phyloP scores from a whole-genome alignment of 2,329 filamentous ascomycete species.

The Neofusicoccum laricinum region DNA sequence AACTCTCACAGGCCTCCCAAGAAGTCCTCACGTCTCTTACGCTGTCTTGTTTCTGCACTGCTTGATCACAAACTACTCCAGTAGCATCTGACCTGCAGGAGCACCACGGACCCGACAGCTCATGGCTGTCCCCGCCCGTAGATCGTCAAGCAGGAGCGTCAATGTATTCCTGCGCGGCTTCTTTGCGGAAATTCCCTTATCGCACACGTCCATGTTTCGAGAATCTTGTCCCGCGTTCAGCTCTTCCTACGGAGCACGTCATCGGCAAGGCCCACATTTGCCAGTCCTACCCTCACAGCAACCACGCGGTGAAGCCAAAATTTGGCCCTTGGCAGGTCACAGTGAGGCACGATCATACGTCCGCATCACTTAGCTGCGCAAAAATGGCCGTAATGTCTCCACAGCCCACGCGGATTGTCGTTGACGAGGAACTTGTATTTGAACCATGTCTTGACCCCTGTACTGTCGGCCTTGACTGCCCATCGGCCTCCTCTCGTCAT shows the following conservation, averaged over 20 bases:
- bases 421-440: not conserved
- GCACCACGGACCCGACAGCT: too few relatives aligned
- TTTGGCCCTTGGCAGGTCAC: not conserved
- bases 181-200: not conserved
- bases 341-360: not conserved
- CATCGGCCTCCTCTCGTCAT: not conserved
- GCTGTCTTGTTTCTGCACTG: not conserved
- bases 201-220: not conserved
- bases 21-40: not conserved
- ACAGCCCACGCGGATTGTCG: not conserved
- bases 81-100: too few relatives aligned
- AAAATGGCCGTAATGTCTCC: not conserved
- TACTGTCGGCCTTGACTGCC: not conserved
- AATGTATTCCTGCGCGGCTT: not conserved
- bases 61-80: too few relatives aligned
- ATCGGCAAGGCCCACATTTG: conserved; percentile 5
- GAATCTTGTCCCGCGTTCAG: not conserved
- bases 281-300: not conserved
- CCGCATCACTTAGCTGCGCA: not conserved
- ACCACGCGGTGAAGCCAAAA: not conserved
- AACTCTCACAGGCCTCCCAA: not conserved
- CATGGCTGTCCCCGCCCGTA: not conserved
- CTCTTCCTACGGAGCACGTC: not conserved
- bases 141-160: not conserved
- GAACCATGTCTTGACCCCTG: not conserved